Percentiles rank a stretch among this genome's conserved stretches.
These are phyloP conservation scores for Nitzschia inconspicua DNA, from an alignment of 108 stramenopile species.

Conservation along the genomic window DNA sequence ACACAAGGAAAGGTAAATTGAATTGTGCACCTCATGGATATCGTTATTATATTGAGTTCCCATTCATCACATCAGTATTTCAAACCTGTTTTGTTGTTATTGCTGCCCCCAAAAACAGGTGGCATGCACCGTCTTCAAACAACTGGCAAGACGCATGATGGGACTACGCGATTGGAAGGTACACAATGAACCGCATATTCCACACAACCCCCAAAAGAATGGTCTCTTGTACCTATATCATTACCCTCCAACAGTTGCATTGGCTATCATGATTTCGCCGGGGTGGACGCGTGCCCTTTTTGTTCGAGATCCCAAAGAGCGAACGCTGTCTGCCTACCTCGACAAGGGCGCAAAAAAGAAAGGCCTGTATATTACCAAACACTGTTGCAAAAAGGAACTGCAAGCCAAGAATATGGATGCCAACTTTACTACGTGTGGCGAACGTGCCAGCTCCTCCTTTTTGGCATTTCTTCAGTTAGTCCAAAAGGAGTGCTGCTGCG, in stretches of 20 bases:
- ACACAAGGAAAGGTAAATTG: conserved; percentile 40
- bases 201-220: conserved; percentile 40
- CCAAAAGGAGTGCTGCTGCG: conserved; percentile 13
- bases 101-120: too few relatives aligned
- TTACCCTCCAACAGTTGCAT: conserved; percentile 31
- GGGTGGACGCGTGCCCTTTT: conserved; percentile 61
- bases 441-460: conserved; percentile 12
- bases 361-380: conserved; percentile 8
- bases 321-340: conserved; percentile 50
- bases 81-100: neutral
- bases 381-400: conserved; percentile 15
- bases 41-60: neutral
- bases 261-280: conserved; percentile 40
- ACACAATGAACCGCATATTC: conserved; percentile 16
- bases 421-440: conserved; percentile 14
- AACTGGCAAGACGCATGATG: conserved; percentile 54
- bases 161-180: conserved; percentile 21
- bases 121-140: conserved; percentile 40
- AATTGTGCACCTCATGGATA: too few relatives aligned
- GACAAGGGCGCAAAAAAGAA: conserved; percentile 38
- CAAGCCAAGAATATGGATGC: neutral
- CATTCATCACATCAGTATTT: neutral
- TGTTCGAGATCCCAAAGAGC: conserved; percentile 65
- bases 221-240: conserved; percentile 43
- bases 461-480: conserved; percentile 21